These are phyloP conservation scores for Phytophthora cryptogea DNA, from an alignment of 352 stramenopile species.

Conservation along the genomic window DNA sequence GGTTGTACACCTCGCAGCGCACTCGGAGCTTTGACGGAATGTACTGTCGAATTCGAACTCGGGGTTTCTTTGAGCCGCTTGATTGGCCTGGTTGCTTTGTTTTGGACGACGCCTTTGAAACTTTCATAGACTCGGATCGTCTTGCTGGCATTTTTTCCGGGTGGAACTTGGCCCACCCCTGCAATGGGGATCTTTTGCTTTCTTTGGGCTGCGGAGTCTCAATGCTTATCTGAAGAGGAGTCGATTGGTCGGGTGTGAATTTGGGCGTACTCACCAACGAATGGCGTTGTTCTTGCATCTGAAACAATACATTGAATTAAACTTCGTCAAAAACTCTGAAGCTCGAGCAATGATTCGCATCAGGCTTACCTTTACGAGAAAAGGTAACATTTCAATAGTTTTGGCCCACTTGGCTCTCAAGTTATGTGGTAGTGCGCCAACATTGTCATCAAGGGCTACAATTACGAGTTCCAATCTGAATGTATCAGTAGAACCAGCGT, in stretches of 20 bases:
- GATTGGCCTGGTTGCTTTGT: slow-evolving; percentile 6
- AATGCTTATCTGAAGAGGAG: slow-evolving; percentile 5
- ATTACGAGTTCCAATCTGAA: slow-evolving; percentile 32
- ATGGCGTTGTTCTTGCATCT: slow-evolving; percentile 20
- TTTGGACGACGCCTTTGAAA: background rate
- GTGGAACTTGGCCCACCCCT: slow-evolving; percentile 56
- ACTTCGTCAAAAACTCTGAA: slow-evolving; percentile 1
- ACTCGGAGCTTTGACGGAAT: slow-evolving; percentile 15
- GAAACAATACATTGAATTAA: background rate
- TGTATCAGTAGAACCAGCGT: background rate
- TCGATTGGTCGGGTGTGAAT: background rate
- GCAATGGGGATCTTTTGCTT: slow-evolving; percentile 13
- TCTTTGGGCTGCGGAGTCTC: slow-evolving; percentile 2
- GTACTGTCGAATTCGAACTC: slow-evolving; percentile 25
- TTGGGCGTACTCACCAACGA: background rate
- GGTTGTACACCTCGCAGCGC: slow-evolving; percentile 24
- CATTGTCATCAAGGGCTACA: slow-evolving; percentile 23
- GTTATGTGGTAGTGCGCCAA: slow-evolving; percentile 6
- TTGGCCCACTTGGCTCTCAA: slow-evolving; percentile 27
- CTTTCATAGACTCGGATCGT: slow-evolving; percentile 14
- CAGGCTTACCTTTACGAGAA: slow-evolving; percentile 19
- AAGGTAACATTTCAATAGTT: slow-evolving; percentile 16
- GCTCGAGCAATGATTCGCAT: background rate
- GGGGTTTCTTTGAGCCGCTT: slow-evolving; percentile 13
- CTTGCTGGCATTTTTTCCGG: slow-evolving; percentile 52